These are phyloP conservation scores for Trichosporon ovoides DNA, from an alignment of 1,284 basidiomycete species.

Conservation along the genomic window DNA sequence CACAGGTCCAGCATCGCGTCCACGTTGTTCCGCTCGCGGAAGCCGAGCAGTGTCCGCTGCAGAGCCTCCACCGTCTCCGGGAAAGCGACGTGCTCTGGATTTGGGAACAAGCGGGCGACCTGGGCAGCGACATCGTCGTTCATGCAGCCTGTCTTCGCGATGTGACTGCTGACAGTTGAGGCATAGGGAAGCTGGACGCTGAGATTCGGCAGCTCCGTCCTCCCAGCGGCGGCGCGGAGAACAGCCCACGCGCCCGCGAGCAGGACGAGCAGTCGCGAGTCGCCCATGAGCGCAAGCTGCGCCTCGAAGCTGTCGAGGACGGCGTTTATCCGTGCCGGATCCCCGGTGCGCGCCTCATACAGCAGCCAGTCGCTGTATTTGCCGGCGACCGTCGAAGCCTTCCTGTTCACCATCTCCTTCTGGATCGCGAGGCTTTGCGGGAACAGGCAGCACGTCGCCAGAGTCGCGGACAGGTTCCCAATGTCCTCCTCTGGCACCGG, in stretches of 20 bases:
- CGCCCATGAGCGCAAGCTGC: conserved; percentile 9
- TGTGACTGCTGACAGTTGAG: background rate
- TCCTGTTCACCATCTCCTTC: background rate
- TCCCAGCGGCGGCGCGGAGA: conserved; percentile 6
- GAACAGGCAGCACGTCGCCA: conserved; percentile 11
- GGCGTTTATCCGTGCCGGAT: background rate
- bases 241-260: conserved; percentile 16
- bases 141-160: background rate
- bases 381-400: background rate
- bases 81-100: background rate
- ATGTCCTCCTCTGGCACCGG: conserved; percentile 8
- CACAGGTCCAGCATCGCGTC: background rate
- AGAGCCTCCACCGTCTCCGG: background rate
- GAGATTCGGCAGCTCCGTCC: conserved; percentile 1
- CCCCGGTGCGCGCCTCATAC: background rate
- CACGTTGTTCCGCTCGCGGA: background rate
- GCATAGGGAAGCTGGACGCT: background rate
- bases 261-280: conserved; percentile 3
- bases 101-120: background rate
- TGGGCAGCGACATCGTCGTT: background rate
- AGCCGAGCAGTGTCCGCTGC: background rate
- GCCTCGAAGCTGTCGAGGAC: conserved; percentile 11
- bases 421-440: conserved; percentile 3
- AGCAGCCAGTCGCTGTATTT: conserved; percentile 17
- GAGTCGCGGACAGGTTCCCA: background rate